phyloP scores from a whole-genome alignment of 179 eudicot genomes.

The Spergularia azorica region DNA sequence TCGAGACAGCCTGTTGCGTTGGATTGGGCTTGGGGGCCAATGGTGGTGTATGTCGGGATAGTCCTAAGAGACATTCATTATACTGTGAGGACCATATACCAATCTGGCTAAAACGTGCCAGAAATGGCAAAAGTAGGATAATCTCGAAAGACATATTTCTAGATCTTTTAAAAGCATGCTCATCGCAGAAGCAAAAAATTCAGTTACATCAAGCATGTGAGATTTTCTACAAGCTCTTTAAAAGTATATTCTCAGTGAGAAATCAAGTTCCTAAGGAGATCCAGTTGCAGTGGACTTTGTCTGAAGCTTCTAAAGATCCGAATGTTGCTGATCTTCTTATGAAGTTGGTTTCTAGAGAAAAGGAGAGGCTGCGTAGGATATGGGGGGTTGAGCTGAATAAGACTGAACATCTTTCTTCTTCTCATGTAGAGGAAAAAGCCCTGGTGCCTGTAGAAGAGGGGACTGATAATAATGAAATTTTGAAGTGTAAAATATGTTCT shows the following conservation, averaged over 20 bases:
- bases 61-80: slow-evolving; percentile 62
- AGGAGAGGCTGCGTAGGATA: slow-evolving; percentile 60
- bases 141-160: slow-evolving; percentile 87
- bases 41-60: slow-evolving; percentile 53
- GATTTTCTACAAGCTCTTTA: slow-evolving; percentile 79
- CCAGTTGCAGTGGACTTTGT: slow-evolving; percentile 87
- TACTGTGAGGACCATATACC: slow-evolving; percentile 97
- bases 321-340: slow-evolving; percentile 52
- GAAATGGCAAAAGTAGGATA: slow-evolving; percentile 96
- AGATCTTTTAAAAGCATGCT: slow-evolving; percentile 69
- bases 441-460: slow-evolving; percentile 36
- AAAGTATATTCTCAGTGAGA: slow-evolving; percentile 70
- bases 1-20: slow-evolving; percentile 54
- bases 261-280: slow-evolving; percentile 89
- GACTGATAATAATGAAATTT: slow-evolving; percentile 37
- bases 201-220: slow-evolving; percentile 94
- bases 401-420: slow-evolving; percentile 38
- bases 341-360: slow-evolving; percentile 80
- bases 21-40: slow-evolving; percentile 55
- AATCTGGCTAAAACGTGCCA: slow-evolving; percentile 98
- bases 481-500: slow-evolving; percentile 79
- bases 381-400: slow-evolving; percentile 65
- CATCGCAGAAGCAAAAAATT: slow-evolving; percentile 61
- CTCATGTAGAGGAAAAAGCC: slow-evolving; percentile 38
- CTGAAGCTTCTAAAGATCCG: slow-evolving; percentile 87